Evolutionary conservation across 805 yeast genomes (phyloP), one percentile per base, ranked within the genome.

Genomic region (Wickerhamomyces sydowiorum): DNA sequence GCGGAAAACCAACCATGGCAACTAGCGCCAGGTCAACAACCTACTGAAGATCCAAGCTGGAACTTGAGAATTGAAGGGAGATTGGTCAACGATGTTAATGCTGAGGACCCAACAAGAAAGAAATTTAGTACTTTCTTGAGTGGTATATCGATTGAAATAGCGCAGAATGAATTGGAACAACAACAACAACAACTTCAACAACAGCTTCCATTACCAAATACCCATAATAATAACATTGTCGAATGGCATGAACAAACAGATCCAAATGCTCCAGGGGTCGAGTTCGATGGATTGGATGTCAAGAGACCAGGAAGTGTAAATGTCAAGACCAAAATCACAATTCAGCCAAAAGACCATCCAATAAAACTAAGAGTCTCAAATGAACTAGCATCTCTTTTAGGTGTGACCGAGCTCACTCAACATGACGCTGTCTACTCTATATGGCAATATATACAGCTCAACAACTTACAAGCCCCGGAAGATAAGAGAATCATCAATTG

Each of bases 1-100:
- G 69, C 84, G 24, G 86, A 82, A 47, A 86, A 86, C 59, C 98
- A 91, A 65, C 86, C 91, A 35, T 93, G 98, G 98, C 91, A 85
- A 59, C 47, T 49, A 42, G 41, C 47, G 39, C 60, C 51, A 9
- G 42, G 51, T 37, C 58, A 44, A 36, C 54, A 43, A 36, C 47
- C 47, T 29, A 27, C 43, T 32, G 57, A 52, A 3, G 77, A 71
- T 35, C 74, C 86, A 3, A 60, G 76, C 1, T 91, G 97, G 97
- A 84, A 93, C 1, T 72, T 91, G 50, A 73, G 95, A 43, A 75
- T 93, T 21, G 98, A 93, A 62, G 99, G 99, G 13, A 70, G 90
- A 45, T 65, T 87, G 20, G 65, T 90, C 17, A 78, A 79, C 52
- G 58, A 58, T 7, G 73, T 69, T 39, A 66, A 70, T 9, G 71